Base-by-base conservation (phyloP, 1,139 yeast genomes). In the Blastobotrys capitulatus region DNA sequence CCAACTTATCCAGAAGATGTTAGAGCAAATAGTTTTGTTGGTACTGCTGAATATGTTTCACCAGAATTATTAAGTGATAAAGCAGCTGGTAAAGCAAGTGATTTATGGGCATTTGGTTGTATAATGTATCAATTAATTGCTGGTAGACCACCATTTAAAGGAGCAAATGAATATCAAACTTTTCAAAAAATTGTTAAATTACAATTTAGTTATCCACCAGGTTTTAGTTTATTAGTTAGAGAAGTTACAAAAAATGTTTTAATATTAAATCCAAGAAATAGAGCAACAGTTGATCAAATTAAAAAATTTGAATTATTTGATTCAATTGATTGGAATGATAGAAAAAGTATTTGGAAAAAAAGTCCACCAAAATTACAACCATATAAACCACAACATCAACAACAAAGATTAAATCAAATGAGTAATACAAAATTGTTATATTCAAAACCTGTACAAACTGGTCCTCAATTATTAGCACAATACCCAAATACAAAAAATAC, bases 61-160 rank as follows among this genome's bases (percentile, higher is more conserved):
- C 99, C 99, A 0, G 99, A 94, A 67, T 74, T 94, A 45, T 74
- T 94, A 54, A 83, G 84, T 54, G 83, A 85, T 58, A 92, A 90
- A 63, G 75, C 78, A 26, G 86, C 94, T 54, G 97, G 96, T 26
- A 86, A 83, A 60, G 82, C 88, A 47, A 81, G 95, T 44, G 99
- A 94, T 66, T 75, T 92, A 10, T 94, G 99, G 99, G 97, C 98
- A 0, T 76, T 88, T 57, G 99, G 97, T 1, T 94, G 98, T 68
- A 86, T 94, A 16, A 67, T 94, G 19, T 94, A 80, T 67, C 98
- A 94, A 67, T 82, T 94, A 78, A 84, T 94, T 58, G 88, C 95
- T 20, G 98, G 98, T 1, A 78, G 78, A 48, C 98, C 98, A 0
- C 98, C 99, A 10, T 94, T 94, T 70, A 92, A 90, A 63, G 98